Base-by-base conservation (phyloP, 257 asterid genomes). In the Plantago major region DNA sequence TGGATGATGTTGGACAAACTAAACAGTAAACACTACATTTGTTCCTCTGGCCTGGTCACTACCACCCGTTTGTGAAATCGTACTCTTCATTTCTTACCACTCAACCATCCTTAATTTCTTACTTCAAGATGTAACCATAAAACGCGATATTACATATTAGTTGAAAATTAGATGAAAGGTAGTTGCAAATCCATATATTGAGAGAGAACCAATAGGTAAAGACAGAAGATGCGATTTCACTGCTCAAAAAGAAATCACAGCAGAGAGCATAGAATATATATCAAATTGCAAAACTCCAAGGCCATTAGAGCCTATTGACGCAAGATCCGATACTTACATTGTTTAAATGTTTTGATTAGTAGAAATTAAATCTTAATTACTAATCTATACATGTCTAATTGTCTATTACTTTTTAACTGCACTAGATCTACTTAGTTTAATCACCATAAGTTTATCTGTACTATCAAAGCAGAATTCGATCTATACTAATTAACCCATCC, bases 291-390 rank as follows among this genome's bases (percentile, higher is more conserved):
- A 63, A 42, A 63, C 30, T 38, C 46, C 26, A 54, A 65, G 46
- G 79, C 73, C 79, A 73, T 66, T 74, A 33, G 40, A 33, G 40
- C 62, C 46, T 22, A 10, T 49, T 54, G 66, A 74, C 82, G 70
- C 86, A 70, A 79, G 86, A 82, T 82, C 89, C 86, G 64, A 79
- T 76, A 82, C 77, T 22, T 63, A n/a, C 15, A 10, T 48, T 42
- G 47, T 59, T 26, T 67, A 60, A 33, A 47, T 9, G 46, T 62
- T 62, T 62, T 38, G 8, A 7, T 54, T 58, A 10, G 42, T 51
- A 64, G 66, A 45, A 11, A 47, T 10, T 42, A 30, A 8, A 58
- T 33, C 38, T 65, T 49, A 63, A 28, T 28, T 42, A 50, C 11
- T 48, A 28, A 55, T 17, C 10, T n/a, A 26, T 42, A 4, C 28